Evolutionary conservation across 768 basidiomycete species (phyloP).

Genomic region (Mycena galericulata): DNA sequence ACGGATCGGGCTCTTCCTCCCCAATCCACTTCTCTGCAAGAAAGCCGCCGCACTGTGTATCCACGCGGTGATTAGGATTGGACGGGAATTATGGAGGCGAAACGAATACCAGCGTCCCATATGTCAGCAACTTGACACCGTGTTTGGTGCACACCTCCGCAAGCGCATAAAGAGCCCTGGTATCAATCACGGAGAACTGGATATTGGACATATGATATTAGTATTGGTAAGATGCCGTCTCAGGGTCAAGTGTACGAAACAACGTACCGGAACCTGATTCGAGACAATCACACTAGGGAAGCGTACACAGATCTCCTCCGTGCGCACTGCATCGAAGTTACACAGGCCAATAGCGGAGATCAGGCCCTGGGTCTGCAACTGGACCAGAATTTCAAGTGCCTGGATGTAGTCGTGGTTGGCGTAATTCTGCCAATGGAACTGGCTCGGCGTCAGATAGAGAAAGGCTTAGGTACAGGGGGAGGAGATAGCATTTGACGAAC

Average conservation of each 20-base stretch:
- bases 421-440: conserved; percentile 90
- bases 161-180: conserved; percentile 82
- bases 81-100: background rate
- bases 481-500: conserved; percentile 47
- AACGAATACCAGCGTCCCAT: conserved; percentile 78
- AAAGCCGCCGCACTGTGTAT: conserved; percentile 82
- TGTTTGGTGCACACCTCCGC: conserved; percentile 81
- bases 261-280: conserved; percentile 83
- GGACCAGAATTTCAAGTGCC: conserved; percentile 63
- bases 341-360: conserved; percentile 80
- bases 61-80: background rate
- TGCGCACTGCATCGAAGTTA: conserved; percentile 82
- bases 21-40: conserved; percentile 82
- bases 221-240: conserved; percentile 21
- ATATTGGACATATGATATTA: conserved; percentile 3
- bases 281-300: conserved; percentile 79
- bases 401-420: conserved; percentile 56
- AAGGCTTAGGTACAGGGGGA: background rate
- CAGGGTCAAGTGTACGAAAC: too few relatives aligned
- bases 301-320: conserved; percentile 84
- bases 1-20: conserved; percentile 76
- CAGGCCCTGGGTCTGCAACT: conserved; percentile 68
- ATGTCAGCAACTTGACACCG: conserved; percentile 77
- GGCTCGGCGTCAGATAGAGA: background rate
- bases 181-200: conserved; percentile 87